Conservation (phyloP, 805 yeast species). For the Ogataea saltuana region DNA sequence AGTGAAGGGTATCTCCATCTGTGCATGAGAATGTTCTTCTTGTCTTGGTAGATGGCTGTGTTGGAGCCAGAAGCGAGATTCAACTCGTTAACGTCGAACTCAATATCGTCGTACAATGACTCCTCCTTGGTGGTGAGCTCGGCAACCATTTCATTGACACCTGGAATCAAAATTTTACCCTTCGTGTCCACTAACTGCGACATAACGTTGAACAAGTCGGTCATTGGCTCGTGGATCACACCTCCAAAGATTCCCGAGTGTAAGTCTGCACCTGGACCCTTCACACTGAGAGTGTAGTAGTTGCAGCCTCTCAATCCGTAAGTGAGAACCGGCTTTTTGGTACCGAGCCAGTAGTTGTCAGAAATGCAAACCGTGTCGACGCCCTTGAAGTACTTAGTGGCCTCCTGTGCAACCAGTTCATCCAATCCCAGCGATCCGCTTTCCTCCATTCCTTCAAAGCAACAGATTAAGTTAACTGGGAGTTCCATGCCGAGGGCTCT, state of each 20-base stretch:
- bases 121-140: slow-evolving; percentile 83
- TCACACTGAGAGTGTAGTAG: slow-evolving; percentile 79
- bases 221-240: slow-evolving; percentile 94
- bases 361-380: slow-evolving; percentile 95
- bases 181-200: slow-evolving; percentile 72
- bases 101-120: slow-evolving; percentile 78
- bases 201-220: slow-evolving; percentile 81
- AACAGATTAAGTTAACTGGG: slow-evolving; percentile 89
- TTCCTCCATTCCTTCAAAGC: slow-evolving; percentile 99
- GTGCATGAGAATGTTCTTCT: slow-evolving; percentile 89
- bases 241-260: slow-evolving; percentile 99
- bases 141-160: slow-evolving; percentile 92
- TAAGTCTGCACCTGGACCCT: slow-evolving; percentile 95
- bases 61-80: slow-evolving; percentile 87
- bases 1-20: slow-evolving; percentile 99
- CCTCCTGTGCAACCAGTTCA: slow-evolving; percentile 75
- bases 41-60: slow-evolving; percentile 73
- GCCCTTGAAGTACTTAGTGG: slow-evolving; percentile 73
- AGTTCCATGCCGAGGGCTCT: slow-evolving; percentile 77
- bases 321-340: slow-evolving; percentile 93
- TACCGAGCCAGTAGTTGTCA: slow-evolving; percentile 98
- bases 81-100: slow-evolving; percentile 79
- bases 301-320: slow-evolving; percentile 97
- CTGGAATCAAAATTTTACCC: slow-evolving; percentile 86
- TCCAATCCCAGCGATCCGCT: slow-evolving; percentile 94